Percentiles rank a stretch among this genome's conserved stretches.
These are phyloP conservation scores for Nakaseomyces sp. DNA, from an alignment of 1,139 yeast genomes.

Conservation along the genomic window DNA sequence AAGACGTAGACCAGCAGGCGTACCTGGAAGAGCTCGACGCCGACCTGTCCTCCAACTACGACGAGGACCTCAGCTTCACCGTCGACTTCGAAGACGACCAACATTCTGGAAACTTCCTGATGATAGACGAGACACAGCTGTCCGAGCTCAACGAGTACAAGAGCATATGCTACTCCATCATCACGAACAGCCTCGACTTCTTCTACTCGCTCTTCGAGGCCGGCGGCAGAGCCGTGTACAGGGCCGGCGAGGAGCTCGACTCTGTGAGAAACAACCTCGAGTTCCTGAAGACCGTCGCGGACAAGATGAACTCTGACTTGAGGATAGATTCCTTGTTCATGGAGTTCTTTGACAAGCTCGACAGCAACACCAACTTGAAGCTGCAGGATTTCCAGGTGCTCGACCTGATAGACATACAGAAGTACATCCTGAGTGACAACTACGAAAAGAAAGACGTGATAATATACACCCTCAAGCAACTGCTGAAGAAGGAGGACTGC, in stretches of 20 bases:
- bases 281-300: background rate
- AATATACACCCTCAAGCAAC: slow-evolving; percentile 4
- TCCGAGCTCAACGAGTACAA: slow-evolving; percentile 7
- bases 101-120: background rate
- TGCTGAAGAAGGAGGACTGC: slow-evolving; percentile 1
- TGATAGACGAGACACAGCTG: slow-evolving; percentile 7
- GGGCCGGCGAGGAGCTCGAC: background rate
- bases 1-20: slow-evolving; percentile 15
- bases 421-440: background rate
- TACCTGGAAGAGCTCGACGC: slow-evolving; percentile 16
- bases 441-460: slow-evolving; percentile 3
- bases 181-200: background rate
- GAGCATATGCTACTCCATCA: background rate
- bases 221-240: background rate
- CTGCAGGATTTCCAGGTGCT: background rate
- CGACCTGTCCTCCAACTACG: slow-evolving; percentile 7
- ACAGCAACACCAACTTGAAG: background rate
- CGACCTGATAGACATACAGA: background rate
- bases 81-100: slow-evolving; percentile 7
- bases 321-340: background rate
- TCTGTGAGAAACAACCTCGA: background rate
- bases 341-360: background rate
- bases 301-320: background rate
- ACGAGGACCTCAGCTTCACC: slow-evolving; percentile 8
- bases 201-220: background rate